Evolutionary conservation across 2,329 filamentous ascomycete genomes (phyloP).

Genomic region (Xylariaceae sp.): DNA sequence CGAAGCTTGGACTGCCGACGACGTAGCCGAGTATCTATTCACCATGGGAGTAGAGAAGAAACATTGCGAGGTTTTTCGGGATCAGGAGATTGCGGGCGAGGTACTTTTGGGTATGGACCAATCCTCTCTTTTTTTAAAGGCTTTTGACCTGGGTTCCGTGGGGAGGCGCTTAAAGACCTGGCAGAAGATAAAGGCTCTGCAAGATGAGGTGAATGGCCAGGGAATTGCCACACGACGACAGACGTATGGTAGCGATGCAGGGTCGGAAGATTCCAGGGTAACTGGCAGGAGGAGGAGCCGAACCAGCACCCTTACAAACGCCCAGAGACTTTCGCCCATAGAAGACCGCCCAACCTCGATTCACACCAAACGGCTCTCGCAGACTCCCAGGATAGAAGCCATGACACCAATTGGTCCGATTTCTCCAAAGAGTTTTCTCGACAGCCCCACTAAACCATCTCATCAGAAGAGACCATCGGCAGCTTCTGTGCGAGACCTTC

Average conservation of each 20-base stretch:
- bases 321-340: conserved; percentile 50
- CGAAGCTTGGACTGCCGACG: conserved; percentile 76
- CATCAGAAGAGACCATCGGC: conserved; percentile 74
- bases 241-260: conserved; percentile 64
- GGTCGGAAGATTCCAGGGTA: conserved; percentile 58
- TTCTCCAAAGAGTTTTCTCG: conserved; percentile 48
- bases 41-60: conserved; percentile 83
- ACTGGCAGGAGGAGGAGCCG: conserved; percentile 56
- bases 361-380: conserved; percentile 58
- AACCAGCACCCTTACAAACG: conserved; percentile 63
- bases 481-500: conserved; percentile 79
- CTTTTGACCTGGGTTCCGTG: conserved; percentile 91
- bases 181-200: conserved; percentile 93
- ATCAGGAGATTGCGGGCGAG: conserved; percentile 95
- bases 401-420: conserved; percentile 50
- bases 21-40: conserved; percentile 90
- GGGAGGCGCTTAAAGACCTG: conserved; percentile 90
- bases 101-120: conserved; percentile 95
- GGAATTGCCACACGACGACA: conserved; percentile 54
- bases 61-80: conserved; percentile 92
- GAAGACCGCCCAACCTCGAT: conserved; percentile 55
- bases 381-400: conserved; percentile 59
- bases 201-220: conserved; percentile 78
- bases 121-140: conserved; percentile 92
- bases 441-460: conserved; percentile 55